Base-by-base conservation (phyloP, 2,329 filamentous ascomycete genomes). In the Amauroascus verrucosus region DNA sequence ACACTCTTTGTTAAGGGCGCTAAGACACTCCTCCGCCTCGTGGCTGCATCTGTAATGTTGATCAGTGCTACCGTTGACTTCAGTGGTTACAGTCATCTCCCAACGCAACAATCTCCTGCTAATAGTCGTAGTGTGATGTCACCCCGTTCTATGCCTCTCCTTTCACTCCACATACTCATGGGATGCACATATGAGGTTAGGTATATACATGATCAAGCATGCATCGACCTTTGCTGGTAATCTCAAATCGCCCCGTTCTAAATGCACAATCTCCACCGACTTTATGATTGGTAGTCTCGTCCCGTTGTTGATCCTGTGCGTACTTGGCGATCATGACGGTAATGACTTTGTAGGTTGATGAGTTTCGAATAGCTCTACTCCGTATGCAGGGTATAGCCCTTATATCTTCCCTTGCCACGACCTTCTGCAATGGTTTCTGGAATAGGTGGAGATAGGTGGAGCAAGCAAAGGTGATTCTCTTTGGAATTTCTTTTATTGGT, bases 11-110 rank as follows among this genome's bases (percentile, higher is more conserved):
- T 24, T 20, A n/a, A 50, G 18, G 37, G 48, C 43, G 35, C 24
- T 50, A 14, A 33, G 37, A 43, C 38, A 26, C 48, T 44, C 28
- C 9, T 43, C 13, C 44, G 16, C 20, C 50, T 47, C 33, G 43
- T 53, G 50, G 41, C 40, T 45, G 49, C 49, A 45, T 37, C 43
- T 20, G 16, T n/a, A 32, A 51, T 46, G 48, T 51, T 54, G 41
- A 48, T 48, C 51, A 43, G 47, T 56, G 51, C 51, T 54, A 56
- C 55, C 51, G 37, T 54, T 43, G 26, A 51, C 55, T 48, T 46
- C 49, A 38, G 46, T 53, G 46, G 55, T 56, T 56, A 54, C 55
- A 56, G 51, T 56, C 45, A 46, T 40, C 20, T 28, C 33, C 45
- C 22, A n/a, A 54, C 35, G 9, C 26, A 54, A 44, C 41, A 20